Evolutionary conservation across 2,329 filamentous ascomycete genomes (phyloP), one percentile per base, ranked within the genome.

Genomic region (Colletotrichum tamarilloi): DNA sequence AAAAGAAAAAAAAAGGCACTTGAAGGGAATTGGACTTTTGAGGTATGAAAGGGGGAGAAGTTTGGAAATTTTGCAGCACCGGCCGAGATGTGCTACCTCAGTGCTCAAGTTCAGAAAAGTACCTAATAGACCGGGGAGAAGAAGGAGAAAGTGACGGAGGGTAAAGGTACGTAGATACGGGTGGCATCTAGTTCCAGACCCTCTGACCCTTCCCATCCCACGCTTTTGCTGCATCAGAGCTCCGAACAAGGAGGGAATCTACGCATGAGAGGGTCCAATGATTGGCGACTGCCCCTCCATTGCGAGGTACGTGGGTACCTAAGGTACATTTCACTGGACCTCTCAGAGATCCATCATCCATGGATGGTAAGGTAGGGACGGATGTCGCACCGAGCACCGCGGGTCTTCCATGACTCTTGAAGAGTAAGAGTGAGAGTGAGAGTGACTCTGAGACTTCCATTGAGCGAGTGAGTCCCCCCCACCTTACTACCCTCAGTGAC

Each of bases 241-340:
- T 64, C 62, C 60, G 60, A 63, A 53, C 46, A 53, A 63, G 62
- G 62, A 63, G 42, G 28, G 60, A 46, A n/a, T 28, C 46, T 42
- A 53, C 5, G 42, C 42, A 49, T n/a, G 19, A 49, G 7, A 49
- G 42, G 19, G 42, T 9, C 42, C 60, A n/a, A 53, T 64, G 62
- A 64, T 64, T 64, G 46, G 62, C 30, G 28, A 64, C 14, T 64
- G 62, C 62, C 62, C 62, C 62, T 64, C 62, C 62, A 64, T 64
- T 64, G 28, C 46, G 28, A 52, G 46, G 28, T n/a, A 19, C n/a
- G 19, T 11, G 9, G 49, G 49, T 53, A 53, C 32, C 32, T 5
- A 11, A 38, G 14, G 30, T 26, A 59, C 16, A 62, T 42, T 42
- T 42, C 38, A 42, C 38, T 42, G 38, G 38, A 5, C 38, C 38